These are phyloP conservation scores for Yamadazyma mexicana DNA, from an alignment of 1,139 yeast genomes.

Conservation along the genomic window DNA sequence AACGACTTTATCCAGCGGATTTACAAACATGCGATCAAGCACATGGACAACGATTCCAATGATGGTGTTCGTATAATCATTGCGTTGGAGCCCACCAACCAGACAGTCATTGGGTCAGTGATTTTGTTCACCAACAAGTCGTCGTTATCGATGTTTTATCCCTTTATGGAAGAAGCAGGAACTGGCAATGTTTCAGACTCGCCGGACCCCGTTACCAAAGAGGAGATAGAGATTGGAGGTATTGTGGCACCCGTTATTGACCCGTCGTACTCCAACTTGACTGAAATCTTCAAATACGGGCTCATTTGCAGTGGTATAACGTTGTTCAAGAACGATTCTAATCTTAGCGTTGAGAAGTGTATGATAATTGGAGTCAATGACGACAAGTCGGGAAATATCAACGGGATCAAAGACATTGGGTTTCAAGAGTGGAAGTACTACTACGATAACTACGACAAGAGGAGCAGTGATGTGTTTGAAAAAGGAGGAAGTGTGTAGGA, in stretches of 20 bases:
- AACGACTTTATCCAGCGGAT: constrained; percentile 17
- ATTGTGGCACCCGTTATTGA: constrained; percentile 60
- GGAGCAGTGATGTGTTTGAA: neutral
- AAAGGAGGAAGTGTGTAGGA: neutral
- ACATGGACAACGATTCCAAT: constrained; percentile 18
- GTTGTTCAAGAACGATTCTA: constrained; percentile 42
- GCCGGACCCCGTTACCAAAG: constrained; percentile 6
- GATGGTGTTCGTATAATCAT: constrained; percentile 49
- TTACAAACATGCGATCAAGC: constrained; percentile 27
- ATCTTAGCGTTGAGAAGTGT: constrained; percentile 31
- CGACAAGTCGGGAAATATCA: constrained; percentile 29
- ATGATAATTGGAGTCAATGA: constrained; percentile 42
- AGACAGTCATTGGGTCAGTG: constrained; percentile 55
- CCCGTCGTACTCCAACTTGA: constrained; percentile 53
- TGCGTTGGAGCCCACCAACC: constrained; percentile 57
- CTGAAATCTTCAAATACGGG: constrained; percentile 57
- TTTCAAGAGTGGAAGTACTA: constrained; percentile 42
- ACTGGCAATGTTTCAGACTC: constrained; percentile 7
- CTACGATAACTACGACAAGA: constrained; percentile 38
- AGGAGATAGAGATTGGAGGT: constrained; percentile 42
- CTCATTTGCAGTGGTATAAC: constrained; percentile 61
- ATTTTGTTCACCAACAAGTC: constrained; percentile 53
- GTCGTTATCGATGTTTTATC: constrained; percentile 49
- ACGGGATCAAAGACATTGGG: constrained; percentile 43
- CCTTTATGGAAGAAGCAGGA: constrained; percentile 46